phyloP scores from a whole-genome alignment of 108 stramenopile genomes.

The Cyclotella sp. region DNA sequence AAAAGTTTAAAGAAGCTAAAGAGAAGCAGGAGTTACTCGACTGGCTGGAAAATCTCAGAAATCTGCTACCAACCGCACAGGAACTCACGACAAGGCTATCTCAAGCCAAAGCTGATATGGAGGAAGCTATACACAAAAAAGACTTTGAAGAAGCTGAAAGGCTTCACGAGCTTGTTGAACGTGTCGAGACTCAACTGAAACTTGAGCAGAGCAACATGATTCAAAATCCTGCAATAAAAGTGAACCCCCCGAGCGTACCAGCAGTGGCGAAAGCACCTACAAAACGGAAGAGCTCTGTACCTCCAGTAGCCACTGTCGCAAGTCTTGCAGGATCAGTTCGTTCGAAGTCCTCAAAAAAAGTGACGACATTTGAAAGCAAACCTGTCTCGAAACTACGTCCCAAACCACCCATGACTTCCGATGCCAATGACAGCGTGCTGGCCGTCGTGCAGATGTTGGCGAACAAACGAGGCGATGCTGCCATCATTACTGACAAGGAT shows the following conservation, averaged over 20 bases:
- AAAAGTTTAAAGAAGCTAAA: conserved; percentile 77
- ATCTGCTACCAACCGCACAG: conserved; percentile 60
- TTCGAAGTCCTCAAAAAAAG: conserved; percentile 8
- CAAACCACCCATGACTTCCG: conserved; percentile 68
- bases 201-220: conserved; percentile 43
- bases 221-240: conserved; percentile 1
- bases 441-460: conserved; percentile 67
- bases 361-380: conserved; percentile 15
- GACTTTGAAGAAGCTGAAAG: conserved; percentile 70
- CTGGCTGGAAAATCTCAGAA: conserved; percentile 59
- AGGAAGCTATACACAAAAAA: conserved; percentile 69
- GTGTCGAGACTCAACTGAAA: conserved; percentile 56
- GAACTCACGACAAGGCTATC: conserved; percentile 56
- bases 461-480: conserved; percentile 69
- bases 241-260: conserved; percentile 8
- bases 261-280: conserved; percentile 19
- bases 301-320: conserved; percentile 6
- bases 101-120: conserved; percentile 57
- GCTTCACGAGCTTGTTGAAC: conserved; percentile 57
- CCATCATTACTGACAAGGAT: conserved; percentile 57
- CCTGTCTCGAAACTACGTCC: conserved; percentile 82
- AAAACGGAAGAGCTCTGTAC: conserved; percentile 4
- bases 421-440: conserved; percentile 53
- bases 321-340: conserved; percentile 7
- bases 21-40: conserved; percentile 63